phyloP scores from a whole-genome alignment of 768 basidiomycete genomes.

The Boletus coccyginus region DNA sequence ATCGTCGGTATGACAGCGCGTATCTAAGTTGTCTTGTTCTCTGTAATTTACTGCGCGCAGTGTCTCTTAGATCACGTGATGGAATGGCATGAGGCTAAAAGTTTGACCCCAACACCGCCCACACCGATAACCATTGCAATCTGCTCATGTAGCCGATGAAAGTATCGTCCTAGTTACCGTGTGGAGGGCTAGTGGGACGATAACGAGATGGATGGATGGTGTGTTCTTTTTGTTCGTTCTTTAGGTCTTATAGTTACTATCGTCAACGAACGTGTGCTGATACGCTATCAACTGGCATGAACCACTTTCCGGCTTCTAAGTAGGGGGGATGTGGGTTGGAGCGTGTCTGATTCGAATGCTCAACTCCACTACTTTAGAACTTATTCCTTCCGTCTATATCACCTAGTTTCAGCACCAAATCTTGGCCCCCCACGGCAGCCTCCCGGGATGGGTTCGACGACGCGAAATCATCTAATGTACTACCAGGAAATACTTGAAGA shows the following conservation, averaged over 20 bases:
- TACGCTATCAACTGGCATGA: background rate
- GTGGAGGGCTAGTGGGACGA: no score
- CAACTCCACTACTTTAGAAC: no score
- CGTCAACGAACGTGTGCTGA: background rate
- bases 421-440: background rate
- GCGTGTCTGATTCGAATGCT: background rate
- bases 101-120: no score
- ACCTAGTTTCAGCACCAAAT: background rate
- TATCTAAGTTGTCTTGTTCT: background rate
- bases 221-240: background rate
- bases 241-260: no score
- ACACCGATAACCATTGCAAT: no score
- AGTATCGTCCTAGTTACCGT: slow-evolving; percentile 12
- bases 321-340: background rate
- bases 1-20: background rate
- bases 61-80: no score
- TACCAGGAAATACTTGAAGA: no score
- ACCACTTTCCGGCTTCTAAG: background rate
- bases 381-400: background rate
- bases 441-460: background rate
- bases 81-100: no score
- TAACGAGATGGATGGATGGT: background rate
- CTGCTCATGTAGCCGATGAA: slow-evolving; percentile 23
- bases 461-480: background rate
- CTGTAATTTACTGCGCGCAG: no score